These are phyloP conservation scores for Trametes sanguinea DNA, from an alignment of 768 basidiomycete genomes.

Conservation along the genomic window DNA sequence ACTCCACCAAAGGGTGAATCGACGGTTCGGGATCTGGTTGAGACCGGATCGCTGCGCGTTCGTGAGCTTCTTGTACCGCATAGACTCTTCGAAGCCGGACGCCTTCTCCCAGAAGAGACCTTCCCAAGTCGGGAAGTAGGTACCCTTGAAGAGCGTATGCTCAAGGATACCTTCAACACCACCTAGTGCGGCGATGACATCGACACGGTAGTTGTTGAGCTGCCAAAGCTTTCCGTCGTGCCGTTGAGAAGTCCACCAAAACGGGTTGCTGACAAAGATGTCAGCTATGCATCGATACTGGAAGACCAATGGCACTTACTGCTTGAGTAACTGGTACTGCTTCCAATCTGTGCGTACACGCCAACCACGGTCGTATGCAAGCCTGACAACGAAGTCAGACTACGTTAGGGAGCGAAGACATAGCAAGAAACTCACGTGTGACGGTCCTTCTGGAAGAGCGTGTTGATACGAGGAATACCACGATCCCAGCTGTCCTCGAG, in stretches of 20 bases:
- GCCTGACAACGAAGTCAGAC: constrained; percentile 38
- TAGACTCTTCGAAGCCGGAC: constrained; percentile 94
- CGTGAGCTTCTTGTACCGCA: constrained; percentile 95
- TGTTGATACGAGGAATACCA: constrained; percentile 98
- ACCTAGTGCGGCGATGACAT: constrained; percentile 96
- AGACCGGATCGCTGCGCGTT: constrained; percentile 99
- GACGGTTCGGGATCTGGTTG: constrained; percentile 97
- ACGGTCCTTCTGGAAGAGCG: constrained; percentile 97
- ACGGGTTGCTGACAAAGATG: constrained; percentile 71
- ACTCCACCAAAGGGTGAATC: constrained; percentile 99
- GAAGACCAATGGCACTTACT: constrained; percentile 49
- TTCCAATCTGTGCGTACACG: constrained; percentile 98
- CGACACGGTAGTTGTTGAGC: constrained; percentile 96
- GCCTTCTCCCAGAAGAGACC: constrained; percentile 99
- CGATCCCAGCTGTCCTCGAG: constrained; percentile 99
- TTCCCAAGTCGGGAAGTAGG: constrained; percentile 98
- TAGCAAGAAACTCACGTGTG: constrained; percentile 63
- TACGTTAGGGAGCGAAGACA: background rate
- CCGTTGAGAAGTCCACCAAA: constrained; percentile 99
- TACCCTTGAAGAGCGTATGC: constrained; percentile 96
- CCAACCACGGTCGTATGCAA: constrained; percentile 99
- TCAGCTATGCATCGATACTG: background rate
- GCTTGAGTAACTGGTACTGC: constrained; percentile 91
- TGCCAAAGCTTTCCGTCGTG: constrained; percentile 98
- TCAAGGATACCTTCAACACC: constrained; percentile 97